Percentiles rank a stretch among this genome's conserved stretches.
Conservation (phyloP, 352 stramenopile species). For the Elongisporangium prolatum region DNA sequence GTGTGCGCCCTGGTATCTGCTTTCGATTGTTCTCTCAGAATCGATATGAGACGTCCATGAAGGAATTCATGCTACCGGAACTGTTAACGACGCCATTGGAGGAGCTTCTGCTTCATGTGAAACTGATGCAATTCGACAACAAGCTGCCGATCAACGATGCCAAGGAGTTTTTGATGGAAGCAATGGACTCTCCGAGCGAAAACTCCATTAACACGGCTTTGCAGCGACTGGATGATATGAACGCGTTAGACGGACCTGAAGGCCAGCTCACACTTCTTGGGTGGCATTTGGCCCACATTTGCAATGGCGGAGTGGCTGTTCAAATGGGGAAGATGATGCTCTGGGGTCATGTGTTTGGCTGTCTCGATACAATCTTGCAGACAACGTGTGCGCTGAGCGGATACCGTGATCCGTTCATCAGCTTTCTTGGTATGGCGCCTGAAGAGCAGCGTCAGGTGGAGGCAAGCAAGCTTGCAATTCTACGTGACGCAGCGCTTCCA, state of each 20-base stretch:
- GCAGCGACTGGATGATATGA: slow-evolving; percentile 81
- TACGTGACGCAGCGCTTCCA: slow-evolving; percentile 31
- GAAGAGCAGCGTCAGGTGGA: slow-evolving; percentile 56
- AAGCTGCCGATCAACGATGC: slow-evolving; percentile 64
- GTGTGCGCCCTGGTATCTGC: slow-evolving; percentile 92
- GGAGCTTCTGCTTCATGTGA: slow-evolving; percentile 71
- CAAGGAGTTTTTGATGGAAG: slow-evolving; percentile 87
- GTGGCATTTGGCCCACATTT: slow-evolving; percentile 74
- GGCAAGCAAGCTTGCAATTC: slow-evolving; percentile 45
- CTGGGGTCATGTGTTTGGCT: slow-evolving; percentile 64
- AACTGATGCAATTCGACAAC: slow-evolving; percentile 69
- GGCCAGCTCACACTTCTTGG: slow-evolving; percentile 54
- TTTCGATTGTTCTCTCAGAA: slow-evolving; percentile 77
- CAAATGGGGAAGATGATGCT: slow-evolving; percentile 72
- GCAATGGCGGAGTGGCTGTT: slow-evolving; percentile 50
- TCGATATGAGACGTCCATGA: slow-evolving; percentile 63
- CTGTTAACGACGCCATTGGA: slow-evolving; percentile 69
- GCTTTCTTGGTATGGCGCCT: slow-evolving; percentile 57
- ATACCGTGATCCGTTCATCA: slow-evolving; percentile 75
- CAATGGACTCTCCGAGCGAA: slow-evolving; percentile 91
- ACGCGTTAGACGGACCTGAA: slow-evolving; percentile 36
- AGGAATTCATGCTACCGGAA: slow-evolving; percentile 73
- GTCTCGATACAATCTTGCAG: slow-evolving; percentile 54
- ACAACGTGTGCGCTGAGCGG: slow-evolving; percentile 67
- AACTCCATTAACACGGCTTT: slow-evolving; percentile 90